phyloP scores from a whole-genome alignment of 2,329 filamentous ascomycete species.

The Coniochaeta sp. region DNA sequence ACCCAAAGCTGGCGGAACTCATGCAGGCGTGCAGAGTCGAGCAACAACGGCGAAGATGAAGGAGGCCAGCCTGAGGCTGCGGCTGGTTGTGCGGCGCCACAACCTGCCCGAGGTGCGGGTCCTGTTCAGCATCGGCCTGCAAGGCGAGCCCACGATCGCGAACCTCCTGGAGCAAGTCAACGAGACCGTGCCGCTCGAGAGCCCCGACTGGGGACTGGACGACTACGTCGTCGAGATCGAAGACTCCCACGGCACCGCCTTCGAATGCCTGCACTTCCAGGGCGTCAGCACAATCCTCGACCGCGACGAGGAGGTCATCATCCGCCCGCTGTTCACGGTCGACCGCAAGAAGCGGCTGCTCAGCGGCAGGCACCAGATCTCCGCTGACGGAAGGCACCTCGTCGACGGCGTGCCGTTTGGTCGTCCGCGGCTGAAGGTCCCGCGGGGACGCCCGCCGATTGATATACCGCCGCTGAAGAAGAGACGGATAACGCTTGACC shows the following conservation, averaged over 20 bases:
- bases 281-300: slow-evolving; percentile 62
- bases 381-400: slow-evolving; percentile 68
- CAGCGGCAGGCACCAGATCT: slow-evolving; percentile 76
- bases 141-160: slow-evolving; percentile 60
- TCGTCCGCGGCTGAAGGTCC: slow-evolving; percentile 55
- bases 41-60: slow-evolving; percentile 16
- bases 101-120: slow-evolving; percentile 65
- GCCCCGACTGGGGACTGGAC: slow-evolving; percentile 75
- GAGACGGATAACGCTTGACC: slow-evolving; percentile 40
- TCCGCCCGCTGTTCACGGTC: slow-evolving; percentile 67
- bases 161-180: slow-evolving; percentile 74
- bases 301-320: slow-evolving; percentile 77
- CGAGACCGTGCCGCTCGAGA: slow-evolving; percentile 73
- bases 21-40: neutral
- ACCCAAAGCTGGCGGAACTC: neutral
- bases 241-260: slow-evolving; percentile 46
- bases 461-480: slow-evolving; percentile 69
- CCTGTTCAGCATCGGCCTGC: slow-evolving; percentile 58
- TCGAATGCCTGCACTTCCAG: slow-evolving; percentile 85
- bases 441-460: slow-evolving; percentile 56
- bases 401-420: slow-evolving; percentile 84
- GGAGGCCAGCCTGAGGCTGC: slow-evolving; percentile 56
- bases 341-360: slow-evolving; percentile 68
- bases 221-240: slow-evolving; percentile 79
- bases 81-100: slow-evolving; percentile 65